Evolutionary conservation across 768 basidiomycete species (phyloP).

Genomic region (Suillus decipiens): DNA sequence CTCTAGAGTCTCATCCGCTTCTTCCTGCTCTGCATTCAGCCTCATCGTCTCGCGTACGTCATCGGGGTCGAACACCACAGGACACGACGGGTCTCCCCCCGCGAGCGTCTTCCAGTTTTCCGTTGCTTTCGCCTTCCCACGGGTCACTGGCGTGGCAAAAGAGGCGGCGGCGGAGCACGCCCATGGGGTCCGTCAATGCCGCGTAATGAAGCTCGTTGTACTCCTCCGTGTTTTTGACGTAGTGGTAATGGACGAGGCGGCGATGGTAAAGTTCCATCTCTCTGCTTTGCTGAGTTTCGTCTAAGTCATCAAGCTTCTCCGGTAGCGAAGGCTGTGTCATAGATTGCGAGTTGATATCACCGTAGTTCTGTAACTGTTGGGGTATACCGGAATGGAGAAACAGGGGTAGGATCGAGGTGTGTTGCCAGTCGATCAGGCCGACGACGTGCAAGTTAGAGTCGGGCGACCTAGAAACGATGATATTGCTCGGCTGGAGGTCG

Average conservation of each 20-base stretch:
- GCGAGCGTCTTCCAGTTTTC: conserved; percentile 45
- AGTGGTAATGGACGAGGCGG: conserved; percentile 54
- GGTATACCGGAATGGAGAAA: conserved; percentile 53
- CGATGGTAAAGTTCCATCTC: conserved; percentile 41
- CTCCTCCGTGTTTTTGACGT: conserved; percentile 44
- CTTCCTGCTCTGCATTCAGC: conserved; percentile 34
- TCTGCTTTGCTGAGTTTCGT: conserved; percentile 34
- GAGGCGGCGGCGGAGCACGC: conserved; percentile 43
- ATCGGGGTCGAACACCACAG: conserved; percentile 46
- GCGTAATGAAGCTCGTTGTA: conserved; percentile 46
- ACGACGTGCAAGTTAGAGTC: conserved; percentile 43
- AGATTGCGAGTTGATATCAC: conserved; percentile 40
- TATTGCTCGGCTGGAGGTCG: conserved; percentile 45
- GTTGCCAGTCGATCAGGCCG: conserved; percentile 57
- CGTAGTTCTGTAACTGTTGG: conserved; percentile 46
- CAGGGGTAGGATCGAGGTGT: conserved; percentile 51
- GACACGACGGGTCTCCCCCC: conserved; percentile 42
- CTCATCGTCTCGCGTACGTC: conserved; percentile 44
- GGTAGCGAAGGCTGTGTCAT: conserved; percentile 46
- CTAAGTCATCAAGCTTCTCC: conserved; percentile 42
- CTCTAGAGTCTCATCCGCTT: conserved; percentile 36
- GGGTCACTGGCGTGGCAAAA: conserved; percentile 44
- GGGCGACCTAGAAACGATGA: conserved; percentile 48
- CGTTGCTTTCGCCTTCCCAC: conserved; percentile 53
- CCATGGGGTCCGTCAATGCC: conserved; percentile 40